A percentile compares a stretch with the other conserved stretches of the same genome.
Evolutionary conservation across 805 yeast species (phyloP).

Genomic region (Phaffomyces thermotolerans): DNA sequence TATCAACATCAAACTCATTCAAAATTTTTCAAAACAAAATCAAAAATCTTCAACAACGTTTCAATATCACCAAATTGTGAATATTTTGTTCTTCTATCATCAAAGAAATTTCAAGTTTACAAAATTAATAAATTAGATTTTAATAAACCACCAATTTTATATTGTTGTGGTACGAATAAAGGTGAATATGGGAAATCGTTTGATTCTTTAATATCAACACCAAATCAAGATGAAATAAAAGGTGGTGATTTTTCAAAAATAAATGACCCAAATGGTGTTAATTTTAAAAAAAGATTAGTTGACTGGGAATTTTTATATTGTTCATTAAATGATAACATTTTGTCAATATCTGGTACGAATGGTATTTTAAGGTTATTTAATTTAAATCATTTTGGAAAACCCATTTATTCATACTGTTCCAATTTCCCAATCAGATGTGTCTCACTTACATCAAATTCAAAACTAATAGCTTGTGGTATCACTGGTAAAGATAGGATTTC

Average conservation of each 20-base stretch:
- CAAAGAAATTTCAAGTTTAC: slow-evolving; percentile 69
- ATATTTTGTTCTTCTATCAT: slow-evolving; percentile 57
- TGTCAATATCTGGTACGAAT: slow-evolving; percentile 63
- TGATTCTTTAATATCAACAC: slow-evolving; percentile 29
- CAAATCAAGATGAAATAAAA: slow-evolving; percentile 7
- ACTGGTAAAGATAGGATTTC: slow-evolving; percentile 69
- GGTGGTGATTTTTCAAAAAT: slow-evolving; percentile 11
- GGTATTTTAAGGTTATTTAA: slow-evolving; percentile 67
- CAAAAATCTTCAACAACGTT: slow-evolving; percentile 46
- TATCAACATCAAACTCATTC: slow-evolving; percentile 48
- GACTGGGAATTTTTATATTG: slow-evolving; percentile 59
- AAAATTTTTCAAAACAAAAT: slow-evolving; percentile 39
- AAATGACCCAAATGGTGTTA: slow-evolving; percentile 10
- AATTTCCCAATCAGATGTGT: slow-evolving; percentile 75
- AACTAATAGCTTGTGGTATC: slow-evolving; percentile 69
- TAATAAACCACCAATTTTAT: slow-evolving; percentile 43
- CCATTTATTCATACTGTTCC: slow-evolving; percentile 61
- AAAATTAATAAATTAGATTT: slow-evolving; percentile 33
- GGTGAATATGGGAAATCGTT: slow-evolving; percentile 59
- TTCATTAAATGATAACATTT: slow-evolving; percentile 45
- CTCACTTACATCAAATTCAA: slow-evolving; percentile 58
- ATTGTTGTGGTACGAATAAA: slow-evolving; percentile 60
- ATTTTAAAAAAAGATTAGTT: slow-evolving; percentile 25
- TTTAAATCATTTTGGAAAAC: slow-evolving; percentile 46
- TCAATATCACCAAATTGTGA: slow-evolving; percentile 59